phyloP scores from a whole-genome alignment of 2,329 filamentous ascomycete species.

The Colletotrichum caudatum region DNA sequence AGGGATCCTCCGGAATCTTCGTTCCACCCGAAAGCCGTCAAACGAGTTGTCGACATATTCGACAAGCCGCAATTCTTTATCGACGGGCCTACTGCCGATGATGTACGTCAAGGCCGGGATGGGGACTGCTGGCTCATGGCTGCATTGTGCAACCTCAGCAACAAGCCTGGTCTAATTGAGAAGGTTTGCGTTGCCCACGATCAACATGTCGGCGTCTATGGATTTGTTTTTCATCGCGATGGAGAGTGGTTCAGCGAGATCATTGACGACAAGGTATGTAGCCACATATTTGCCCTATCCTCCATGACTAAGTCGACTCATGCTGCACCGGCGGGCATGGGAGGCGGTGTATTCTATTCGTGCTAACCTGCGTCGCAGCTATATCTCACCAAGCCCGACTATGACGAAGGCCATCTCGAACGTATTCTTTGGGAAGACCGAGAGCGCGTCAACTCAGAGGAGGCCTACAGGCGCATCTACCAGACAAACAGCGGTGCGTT shows the following conservation, averaged over 20 bases:
- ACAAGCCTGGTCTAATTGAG: slow-evolving; percentile 78
- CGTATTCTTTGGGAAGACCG: slow-evolving; percentile 58
- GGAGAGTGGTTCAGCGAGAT: slow-evolving; percentile 77
- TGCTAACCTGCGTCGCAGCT: slow-evolving; percentile 48
- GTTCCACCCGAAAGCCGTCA: slow-evolving; percentile 67
- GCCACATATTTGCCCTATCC: not conserved
- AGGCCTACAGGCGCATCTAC: slow-evolving; percentile 75
- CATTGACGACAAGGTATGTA: slow-evolving; percentile 64
- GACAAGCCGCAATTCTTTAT: slow-evolving; percentile 82
- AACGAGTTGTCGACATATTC: slow-evolving; percentile 81
- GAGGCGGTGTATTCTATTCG: not conserved
- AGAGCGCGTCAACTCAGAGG: slow-evolving; percentile 64
- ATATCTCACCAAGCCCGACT: slow-evolving; percentile 68
- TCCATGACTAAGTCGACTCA: not conserved
- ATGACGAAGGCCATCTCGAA: slow-evolving; percentile 67
- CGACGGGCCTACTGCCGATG: slow-evolving; percentile 79
- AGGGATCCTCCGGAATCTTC: slow-evolving; percentile 37
- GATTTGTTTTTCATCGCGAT: slow-evolving; percentile 86
- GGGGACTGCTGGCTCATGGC: slow-evolving; percentile 92
- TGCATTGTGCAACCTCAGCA: slow-evolving; percentile 80
- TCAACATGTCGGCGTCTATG: slow-evolving; percentile 82
- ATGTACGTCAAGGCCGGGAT: slow-evolving; percentile 81
- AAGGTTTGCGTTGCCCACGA: slow-evolving; percentile 79
- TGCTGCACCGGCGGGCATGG: too few relatives aligned
- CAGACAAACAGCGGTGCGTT: slow-evolving; percentile 81